These are phyloP conservation scores for Kregervanrija delftensis DNA, from an alignment of 805 yeast genomes.

Conservation along the genomic window DNA sequence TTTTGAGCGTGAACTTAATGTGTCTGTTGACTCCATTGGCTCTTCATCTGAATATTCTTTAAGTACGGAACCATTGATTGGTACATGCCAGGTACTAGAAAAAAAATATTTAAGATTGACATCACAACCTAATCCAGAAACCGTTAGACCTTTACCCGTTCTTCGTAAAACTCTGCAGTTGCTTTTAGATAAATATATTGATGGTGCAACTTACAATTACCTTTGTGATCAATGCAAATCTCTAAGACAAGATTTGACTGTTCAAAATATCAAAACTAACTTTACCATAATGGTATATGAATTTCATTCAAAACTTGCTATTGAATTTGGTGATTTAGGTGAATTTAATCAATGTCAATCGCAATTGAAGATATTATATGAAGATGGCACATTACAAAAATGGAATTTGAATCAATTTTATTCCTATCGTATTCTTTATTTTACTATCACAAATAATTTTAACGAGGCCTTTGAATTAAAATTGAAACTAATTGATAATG, in stretches of 20 bases:
- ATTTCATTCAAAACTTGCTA: constrained; percentile 79
- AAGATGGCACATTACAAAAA: constrained; percentile 19
- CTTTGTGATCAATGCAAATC: constrained; percentile 88
- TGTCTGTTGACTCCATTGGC: no score
- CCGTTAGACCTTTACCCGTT: constrained; percentile 67
- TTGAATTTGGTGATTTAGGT: constrained; percentile 78
- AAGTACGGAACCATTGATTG: constrained; percentile 36
- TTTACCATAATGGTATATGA: constrained; percentile 80
- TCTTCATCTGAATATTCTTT: background rate
- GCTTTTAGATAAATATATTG: constrained; percentile 46
- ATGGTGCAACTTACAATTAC: constrained; percentile 59
- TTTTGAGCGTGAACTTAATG: constrained; percentile 32
- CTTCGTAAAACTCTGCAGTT: constrained; percentile 50
- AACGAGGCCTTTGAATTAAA: constrained; percentile 45
- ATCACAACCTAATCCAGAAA: constrained; percentile 81
- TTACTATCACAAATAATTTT: constrained; percentile 63
- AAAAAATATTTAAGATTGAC: constrained; percentile 80
- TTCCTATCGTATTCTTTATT: constrained; percentile 67
- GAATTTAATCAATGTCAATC: constrained; percentile 95
- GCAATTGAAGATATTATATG: constrained; percentile 61
- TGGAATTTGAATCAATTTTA: constrained; percentile 54
- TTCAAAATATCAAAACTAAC: constrained; percentile 74
- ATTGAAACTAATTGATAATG: constrained; percentile 14
- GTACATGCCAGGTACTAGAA: constrained; percentile 60
- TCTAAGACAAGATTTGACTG: constrained; percentile 86